Base-by-base conservation (phyloP, 768 basidiomycete genomes). In the Russula griseocarnosa region DNA sequence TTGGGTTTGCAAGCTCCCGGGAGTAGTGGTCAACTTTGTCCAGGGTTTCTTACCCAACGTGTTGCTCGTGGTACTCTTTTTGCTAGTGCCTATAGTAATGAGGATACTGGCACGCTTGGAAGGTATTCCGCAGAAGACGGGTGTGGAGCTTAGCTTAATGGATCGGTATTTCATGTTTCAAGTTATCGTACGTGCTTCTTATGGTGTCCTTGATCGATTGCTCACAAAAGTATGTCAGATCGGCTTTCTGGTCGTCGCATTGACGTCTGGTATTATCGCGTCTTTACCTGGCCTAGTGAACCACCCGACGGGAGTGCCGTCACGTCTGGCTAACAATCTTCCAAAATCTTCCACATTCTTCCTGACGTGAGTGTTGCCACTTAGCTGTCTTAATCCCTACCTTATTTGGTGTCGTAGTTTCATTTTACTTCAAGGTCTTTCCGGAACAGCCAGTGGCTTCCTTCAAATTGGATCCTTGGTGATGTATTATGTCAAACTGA, bases 81-180 rank as follows among this genome's bases (percentile, higher is more conserved):
- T 94, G 85, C 78, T 98, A 8, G 79, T 99, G 1, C 84, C 87
- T 81, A 90, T 94, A 70, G 69, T 98, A 18, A 74, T 98, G 63
- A 82, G 96, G 44, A 76, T 92, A 24, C 77, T 98, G 32, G 91
- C 86, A 14, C 79, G 83, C 22, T 88, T 97, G 59, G 92, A 98
- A 76, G 97, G 97, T 22, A 92, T 94, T 22, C 94, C 96, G 0
- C 87, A 90, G 68, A 81, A 81, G 38, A 90, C 87, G 0, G 87
- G 85, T 1, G 76, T 98, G 47, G 96, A 99, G 69, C 81, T 97
- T 5, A 90, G 88, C 57, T 75, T 99, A 71, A 97, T 98, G 95
- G 86, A 85, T 1, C 80, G 97, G 24, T 98, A 81, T 77, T 96
- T 96, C 77, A 77, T 92, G 67, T 97, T 97, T 81, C 88, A 90